Percentiles rank a stretch among this genome's conserved stretches.
phyloP scores from a whole-genome alignment of 148 eudicot genomes.

The Chenopodium quinoa region DNA sequence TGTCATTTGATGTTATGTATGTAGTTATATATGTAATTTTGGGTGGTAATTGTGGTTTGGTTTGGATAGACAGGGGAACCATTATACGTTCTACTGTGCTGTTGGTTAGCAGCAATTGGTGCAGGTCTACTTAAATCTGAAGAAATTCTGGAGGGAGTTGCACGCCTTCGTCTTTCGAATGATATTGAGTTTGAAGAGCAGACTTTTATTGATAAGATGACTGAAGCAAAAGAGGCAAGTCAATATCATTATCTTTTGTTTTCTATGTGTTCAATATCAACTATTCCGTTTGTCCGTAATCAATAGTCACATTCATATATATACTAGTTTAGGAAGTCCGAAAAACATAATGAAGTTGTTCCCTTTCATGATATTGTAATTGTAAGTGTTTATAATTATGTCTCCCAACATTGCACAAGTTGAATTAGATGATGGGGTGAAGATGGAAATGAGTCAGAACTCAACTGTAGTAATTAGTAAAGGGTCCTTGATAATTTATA shows the following conservation, averaged over 20 bases:
- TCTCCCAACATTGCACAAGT: no score
- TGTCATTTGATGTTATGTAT: not conserved
- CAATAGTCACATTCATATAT: no score
- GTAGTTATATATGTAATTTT: no score
- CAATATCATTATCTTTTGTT: not conserved
- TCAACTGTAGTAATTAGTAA: no score
- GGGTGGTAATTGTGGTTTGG: not conserved
- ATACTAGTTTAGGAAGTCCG: no score
- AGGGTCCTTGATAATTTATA: no score
- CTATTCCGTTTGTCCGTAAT: no score
- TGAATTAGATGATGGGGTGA: no score
- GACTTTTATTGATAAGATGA: slow-evolving; percentile 77
- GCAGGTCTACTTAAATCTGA: slow-evolving; percentile 95
- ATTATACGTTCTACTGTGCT: slow-evolving; percentile 70
- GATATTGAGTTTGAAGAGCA: slow-evolving; percentile 95
- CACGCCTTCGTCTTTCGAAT: slow-evolving; percentile 69
- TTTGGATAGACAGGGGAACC: slow-evolving; percentile 66
- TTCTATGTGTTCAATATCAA: not conserved
- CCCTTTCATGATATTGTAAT: no score
- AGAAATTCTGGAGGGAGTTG: slow-evolving; percentile 92
- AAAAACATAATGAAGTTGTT: no score
- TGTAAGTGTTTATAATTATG: no score
- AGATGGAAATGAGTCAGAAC: no score
- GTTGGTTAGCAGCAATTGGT: slow-evolving; percentile 97
- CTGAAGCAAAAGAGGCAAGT: slow-evolving; percentile 82